Evolutionary conservation across 192 early-diverging fungal species (phyloP).

Genomic region (Linderina pennispora): DNA sequence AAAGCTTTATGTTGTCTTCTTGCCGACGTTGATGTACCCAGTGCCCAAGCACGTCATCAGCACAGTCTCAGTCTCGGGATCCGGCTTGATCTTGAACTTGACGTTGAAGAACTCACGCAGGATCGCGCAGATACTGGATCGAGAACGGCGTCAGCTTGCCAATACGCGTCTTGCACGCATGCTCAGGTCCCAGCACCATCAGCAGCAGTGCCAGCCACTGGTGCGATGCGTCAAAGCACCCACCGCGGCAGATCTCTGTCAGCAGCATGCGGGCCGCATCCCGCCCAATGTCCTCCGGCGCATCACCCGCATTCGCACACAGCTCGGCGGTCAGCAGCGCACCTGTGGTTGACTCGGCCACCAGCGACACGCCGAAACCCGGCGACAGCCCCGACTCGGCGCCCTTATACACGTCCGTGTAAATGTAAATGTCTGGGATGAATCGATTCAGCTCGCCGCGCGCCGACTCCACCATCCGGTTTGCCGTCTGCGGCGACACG

Average conservation of each 20-base stretch:
- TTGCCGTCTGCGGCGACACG: constrained; percentile 91
- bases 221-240: constrained; percentile 81
- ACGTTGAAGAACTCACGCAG: constrained; percentile 84
- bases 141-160: constrained; percentile 82
- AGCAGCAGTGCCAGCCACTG: constrained; percentile 86
- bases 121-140: constrained; percentile 91
- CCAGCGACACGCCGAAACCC: constrained; percentile 86
- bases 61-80: constrained; percentile 60
- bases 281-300: constrained; percentile 87
- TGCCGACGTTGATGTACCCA: constrained; percentile 87
- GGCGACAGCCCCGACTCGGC: constrained; percentile 87
- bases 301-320: constrained; percentile 67
- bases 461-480: constrained; percentile 86
- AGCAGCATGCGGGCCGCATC: constrained; percentile 73
- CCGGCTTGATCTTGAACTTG: constrained; percentile 86
- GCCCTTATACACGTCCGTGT: constrained; percentile 97
- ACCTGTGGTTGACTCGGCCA: constrained; percentile 87
- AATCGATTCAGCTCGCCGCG: constrained; percentile 81
- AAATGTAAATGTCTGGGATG: constrained; percentile 96
- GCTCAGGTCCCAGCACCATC: constrained; percentile 85
- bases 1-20: constrained; percentile 61
- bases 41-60: constrained; percentile 83
- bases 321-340: constrained; percentile 81
- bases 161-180: constrained; percentile 86
- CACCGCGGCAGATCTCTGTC: constrained; percentile 80